A percentile compares a stretch with the other conserved stretches of the same genome.
These are phyloP conservation scores for Urostyla sp. DNA, from an alignment of 73 alveolate species.

Conservation along the genomic window DNA sequence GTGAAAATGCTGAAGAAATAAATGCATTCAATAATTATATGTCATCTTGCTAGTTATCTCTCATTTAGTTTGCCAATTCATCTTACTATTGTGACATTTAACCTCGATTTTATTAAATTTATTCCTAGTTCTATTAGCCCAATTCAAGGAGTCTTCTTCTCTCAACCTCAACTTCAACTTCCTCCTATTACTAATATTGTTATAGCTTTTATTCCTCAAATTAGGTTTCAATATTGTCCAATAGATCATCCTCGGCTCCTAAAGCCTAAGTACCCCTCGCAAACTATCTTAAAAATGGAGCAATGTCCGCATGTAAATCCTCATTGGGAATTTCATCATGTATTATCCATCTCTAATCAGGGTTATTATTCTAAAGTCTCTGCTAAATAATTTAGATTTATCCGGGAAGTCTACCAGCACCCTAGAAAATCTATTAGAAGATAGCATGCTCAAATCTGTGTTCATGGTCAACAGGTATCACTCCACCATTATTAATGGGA, in stretches of 20 bases:
- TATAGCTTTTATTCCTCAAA: not conserved
- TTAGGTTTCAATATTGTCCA: too few relatives aligned
- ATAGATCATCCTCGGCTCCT: too few relatives aligned
- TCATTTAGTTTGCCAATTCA: not conserved
- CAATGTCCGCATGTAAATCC: not conserved
- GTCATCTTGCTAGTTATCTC: not conserved
- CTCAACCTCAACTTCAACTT: conserved; percentile 45
- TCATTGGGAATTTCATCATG: not conserved
- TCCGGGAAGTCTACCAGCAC: too few relatives aligned
- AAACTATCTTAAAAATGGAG: not conserved
- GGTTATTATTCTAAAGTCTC: too few relatives aligned
- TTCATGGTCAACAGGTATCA: too few relatives aligned
- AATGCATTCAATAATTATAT: not conserved
- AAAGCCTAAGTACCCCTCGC: not conserved
- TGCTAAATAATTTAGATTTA: too few relatives aligned
- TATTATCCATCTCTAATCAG: not conserved
- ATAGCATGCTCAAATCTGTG: too few relatives aligned
- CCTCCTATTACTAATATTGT: conserved; percentile 10
- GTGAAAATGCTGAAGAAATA: not conserved
- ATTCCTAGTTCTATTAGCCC: too few relatives aligned
- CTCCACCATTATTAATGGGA: too few relatives aligned
- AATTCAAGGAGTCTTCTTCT: too few relatives aligned
- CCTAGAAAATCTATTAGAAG: too few relatives aligned
- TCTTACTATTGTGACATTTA: not conserved
- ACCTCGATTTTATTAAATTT: not conserved